Base-by-base conservation (phyloP, 148 eudicot species). In the Silene uniflora region DNA sequence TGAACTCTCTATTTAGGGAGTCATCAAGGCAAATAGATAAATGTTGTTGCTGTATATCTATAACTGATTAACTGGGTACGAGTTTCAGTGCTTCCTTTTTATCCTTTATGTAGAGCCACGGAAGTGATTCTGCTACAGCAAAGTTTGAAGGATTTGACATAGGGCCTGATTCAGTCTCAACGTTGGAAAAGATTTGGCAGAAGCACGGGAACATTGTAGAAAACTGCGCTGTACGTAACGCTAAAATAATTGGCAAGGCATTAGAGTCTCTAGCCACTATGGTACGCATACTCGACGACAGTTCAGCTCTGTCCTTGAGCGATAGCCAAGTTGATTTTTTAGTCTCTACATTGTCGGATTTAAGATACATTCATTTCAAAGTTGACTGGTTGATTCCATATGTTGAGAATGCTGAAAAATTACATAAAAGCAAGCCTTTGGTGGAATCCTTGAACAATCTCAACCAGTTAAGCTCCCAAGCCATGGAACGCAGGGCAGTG, bases 171-270 rank as follows among this genome's bases (percentile, higher is more conserved):
- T 12, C 27, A 2, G 11, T 75, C 18, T 64, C 78, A 25, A 62
- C 63, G 19, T 67, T 75, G 19, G 27, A 75, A 56, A 66, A 75
- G 24, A 75, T 75, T 21, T 75, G 72, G 78, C 60, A 6, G n/a
- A 66, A 76, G 25, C 73, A 76, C 17, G 78, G 72, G 17, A 75
- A 75, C 18, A 32, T 75, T 19, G 8, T 62, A 0, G 54, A 67
- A 55, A 0, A 67, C 5, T 1, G 62, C 54, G 5, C 14, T 10
- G 8, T 66, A 2, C 25, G 39, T 29, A 54, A 55, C 1, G 14
- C 21, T 10, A 29, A 63, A 10, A 29, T 56, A 7, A n/a, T 75
- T 46, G 46, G 54, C 4, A 29, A 29, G 64, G 78, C 52, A 0
- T 62, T 75, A 61, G 78, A 75, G 32, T 67, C 78, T 0, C 52